These are phyloP conservation scores for Talaromyces nanjingensis DNA, from an alignment of 495 filamentous ascomycete genomes.

Conservation along the genomic window DNA sequence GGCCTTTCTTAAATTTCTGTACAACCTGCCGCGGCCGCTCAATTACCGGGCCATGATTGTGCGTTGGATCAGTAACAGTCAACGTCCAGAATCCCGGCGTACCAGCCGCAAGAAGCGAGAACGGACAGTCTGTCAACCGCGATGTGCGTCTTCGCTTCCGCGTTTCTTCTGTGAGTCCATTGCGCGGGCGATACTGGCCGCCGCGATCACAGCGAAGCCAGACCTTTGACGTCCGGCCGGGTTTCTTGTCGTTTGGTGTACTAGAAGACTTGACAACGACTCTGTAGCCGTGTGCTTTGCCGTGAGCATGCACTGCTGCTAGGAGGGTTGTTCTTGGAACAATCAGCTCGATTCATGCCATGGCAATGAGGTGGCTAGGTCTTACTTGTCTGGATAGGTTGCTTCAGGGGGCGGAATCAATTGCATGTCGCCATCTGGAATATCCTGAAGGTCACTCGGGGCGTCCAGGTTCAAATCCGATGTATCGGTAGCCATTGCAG, in stretches of 20 bases:
- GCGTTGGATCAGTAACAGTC: slow-evolving; percentile 35
- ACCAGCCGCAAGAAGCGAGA: slow-evolving; percentile 39
- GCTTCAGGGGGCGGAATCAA: slow-evolving; percentile 37
- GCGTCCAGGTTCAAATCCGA: slow-evolving; percentile 40
- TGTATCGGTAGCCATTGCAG: slow-evolving; percentile 22
- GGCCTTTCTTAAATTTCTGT: slow-evolving; percentile 40
- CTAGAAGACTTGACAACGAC: slow-evolving; percentile 44
- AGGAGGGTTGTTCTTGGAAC: slow-evolving; percentile 28
- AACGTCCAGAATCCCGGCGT: slow-evolving; percentile 40
- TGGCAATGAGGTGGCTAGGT: not conserved
- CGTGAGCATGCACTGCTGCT: slow-evolving; percentile 36
- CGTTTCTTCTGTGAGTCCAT: slow-evolving; percentile 43
- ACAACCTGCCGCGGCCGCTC: slow-evolving; percentile 34
- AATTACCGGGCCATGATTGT: slow-evolving; percentile 39
- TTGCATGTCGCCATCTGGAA: slow-evolving; percentile 39
- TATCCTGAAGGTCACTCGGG: slow-evolving; percentile 43
- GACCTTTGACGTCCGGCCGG: slow-evolving; percentile 39
- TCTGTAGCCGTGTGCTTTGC: slow-evolving; percentile 41
- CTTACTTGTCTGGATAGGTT: slow-evolving; percentile 41
- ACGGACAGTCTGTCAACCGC: slow-evolving; percentile 42
- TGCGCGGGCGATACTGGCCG: slow-evolving; percentile 42
- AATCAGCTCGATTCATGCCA: not conserved
- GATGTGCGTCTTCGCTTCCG: slow-evolving; percentile 40
- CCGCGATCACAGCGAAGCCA: slow-evolving; percentile 46
- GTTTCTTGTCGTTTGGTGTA: slow-evolving; percentile 41